phyloP scores from a whole-genome alignment of 306 rosid species.

The Ziziphus jujuba region DNA sequence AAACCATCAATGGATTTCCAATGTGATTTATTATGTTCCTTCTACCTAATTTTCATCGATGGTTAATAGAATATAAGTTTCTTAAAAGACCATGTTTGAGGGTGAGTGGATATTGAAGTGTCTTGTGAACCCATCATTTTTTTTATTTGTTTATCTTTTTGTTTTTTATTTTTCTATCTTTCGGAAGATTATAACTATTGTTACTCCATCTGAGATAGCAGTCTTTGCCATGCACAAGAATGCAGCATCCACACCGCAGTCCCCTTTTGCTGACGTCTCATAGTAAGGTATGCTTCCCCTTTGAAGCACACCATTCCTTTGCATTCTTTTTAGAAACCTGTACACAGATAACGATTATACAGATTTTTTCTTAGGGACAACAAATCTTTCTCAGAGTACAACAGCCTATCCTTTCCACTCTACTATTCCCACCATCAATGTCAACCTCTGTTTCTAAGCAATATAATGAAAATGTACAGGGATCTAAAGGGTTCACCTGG shows the following conservation, averaged over 20 bases:
- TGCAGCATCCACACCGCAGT: constrained; percentile 81
- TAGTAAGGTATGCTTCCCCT: constrained; percentile 83
- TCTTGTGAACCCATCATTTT: too few species aligned
- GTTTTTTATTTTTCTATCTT: too few species aligned
- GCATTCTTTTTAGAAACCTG: constrained; percentile 98
- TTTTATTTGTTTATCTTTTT: too few species aligned
- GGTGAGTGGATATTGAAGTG: too few species aligned
- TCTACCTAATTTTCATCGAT: too few species aligned
- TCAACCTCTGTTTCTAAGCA: constrained; percentile 95
- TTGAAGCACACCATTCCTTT: constrained; percentile 82
- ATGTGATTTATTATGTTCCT: too few species aligned
- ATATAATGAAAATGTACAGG: constrained; percentile 74
- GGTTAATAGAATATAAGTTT: too few species aligned
- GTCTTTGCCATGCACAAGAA: constrained; percentile 83
- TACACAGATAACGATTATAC: constrained; percentile 33
- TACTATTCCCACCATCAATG: constrained; percentile 93
- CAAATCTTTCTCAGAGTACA: neutral
- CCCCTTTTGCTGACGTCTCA: constrained; percentile 94
- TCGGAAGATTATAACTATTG: too few species aligned
- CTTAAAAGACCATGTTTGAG: too few species aligned
- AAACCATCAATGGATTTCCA: too few species aligned
- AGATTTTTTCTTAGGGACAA: constrained; percentile 5
- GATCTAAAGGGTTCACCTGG: constrained; percentile 77
- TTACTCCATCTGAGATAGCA: constrained; percentile 78
- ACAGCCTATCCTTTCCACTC: constrained; percentile 65